Evolutionary conservation across 768 basidiomycete species (phyloP).

Genomic region (Termitomyces eurrhizus): DNA sequence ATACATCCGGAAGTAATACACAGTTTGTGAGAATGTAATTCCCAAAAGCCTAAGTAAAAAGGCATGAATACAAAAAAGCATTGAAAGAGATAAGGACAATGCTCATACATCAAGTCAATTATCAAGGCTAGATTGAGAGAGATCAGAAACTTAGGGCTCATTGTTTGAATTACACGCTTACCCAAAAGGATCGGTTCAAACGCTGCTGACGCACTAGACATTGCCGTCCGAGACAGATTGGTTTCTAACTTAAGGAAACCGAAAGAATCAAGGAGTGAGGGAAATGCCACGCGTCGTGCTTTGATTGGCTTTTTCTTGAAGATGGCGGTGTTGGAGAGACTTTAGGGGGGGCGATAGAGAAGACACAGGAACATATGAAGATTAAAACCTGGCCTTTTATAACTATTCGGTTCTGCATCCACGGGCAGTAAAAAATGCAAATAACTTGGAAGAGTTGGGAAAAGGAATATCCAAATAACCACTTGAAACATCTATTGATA

Average conservation of each 20-base stretch:
- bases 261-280: background rate
- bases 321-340: background rate
- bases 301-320: background rate
- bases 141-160: background rate
- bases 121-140: background rate
- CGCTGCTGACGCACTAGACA: background rate
- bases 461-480: too few relatives aligned
- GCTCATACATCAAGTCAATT: background rate
- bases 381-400: background rate
- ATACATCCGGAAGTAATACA: background rate
- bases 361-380: background rate
- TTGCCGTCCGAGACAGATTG: background rate
- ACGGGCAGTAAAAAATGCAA: background rate
- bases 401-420: background rate
- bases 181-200: background rate
- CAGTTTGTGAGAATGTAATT: background rate
- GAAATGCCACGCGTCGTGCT: background rate
- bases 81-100: background rate
- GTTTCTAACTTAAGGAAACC: background rate
- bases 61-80: background rate
- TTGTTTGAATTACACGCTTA: background rate
- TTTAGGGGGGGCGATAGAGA: background rate
- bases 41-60: background rate
- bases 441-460: too few relatives aligned
- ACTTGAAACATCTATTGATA: background rate